phyloP scores from a whole-genome alignment of 352 stramenopile species.

The Phytopythium kandeliae region DNA sequence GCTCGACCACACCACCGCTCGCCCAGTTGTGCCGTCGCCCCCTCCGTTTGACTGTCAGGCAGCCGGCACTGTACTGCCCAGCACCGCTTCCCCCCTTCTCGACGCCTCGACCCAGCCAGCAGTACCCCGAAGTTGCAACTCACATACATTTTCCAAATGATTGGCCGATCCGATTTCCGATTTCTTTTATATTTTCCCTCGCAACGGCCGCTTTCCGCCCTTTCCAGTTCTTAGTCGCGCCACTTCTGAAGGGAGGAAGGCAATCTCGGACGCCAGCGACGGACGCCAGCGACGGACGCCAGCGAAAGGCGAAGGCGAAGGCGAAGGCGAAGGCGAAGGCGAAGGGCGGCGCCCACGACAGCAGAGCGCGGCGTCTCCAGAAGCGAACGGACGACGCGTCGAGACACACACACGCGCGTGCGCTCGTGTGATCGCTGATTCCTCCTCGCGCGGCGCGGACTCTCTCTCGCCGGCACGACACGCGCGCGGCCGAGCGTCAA shows the following conservation, averaged over 20 bases:
- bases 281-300: too few species aligned
- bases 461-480: background rate
- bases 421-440: background rate
- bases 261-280: background rate
- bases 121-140: background rate
- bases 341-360: too few species aligned
- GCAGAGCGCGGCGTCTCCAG: background rate
- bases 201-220: background rate
- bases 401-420: too few species aligned
- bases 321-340: too few species aligned
- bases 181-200: background rate
- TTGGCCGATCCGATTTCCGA: background rate
- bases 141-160: background rate
- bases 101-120: background rate
- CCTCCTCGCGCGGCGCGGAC: too few species aligned
- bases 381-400: background rate
- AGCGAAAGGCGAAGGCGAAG: too few species aligned
- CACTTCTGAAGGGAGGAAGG: background rate
- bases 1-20: background rate
- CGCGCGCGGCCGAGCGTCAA: background rate
- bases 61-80: too few species aligned
- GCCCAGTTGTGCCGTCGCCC: background rate
- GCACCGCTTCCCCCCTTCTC: background rate
- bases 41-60: background rate
- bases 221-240: conserved; percentile 3